A percentile compares a stretch with the other conserved stretches of the same genome.
Evolutionary conservation across 1,284 basidiomycete species (phyloP).

Genomic region (Irpex sp.): DNA sequence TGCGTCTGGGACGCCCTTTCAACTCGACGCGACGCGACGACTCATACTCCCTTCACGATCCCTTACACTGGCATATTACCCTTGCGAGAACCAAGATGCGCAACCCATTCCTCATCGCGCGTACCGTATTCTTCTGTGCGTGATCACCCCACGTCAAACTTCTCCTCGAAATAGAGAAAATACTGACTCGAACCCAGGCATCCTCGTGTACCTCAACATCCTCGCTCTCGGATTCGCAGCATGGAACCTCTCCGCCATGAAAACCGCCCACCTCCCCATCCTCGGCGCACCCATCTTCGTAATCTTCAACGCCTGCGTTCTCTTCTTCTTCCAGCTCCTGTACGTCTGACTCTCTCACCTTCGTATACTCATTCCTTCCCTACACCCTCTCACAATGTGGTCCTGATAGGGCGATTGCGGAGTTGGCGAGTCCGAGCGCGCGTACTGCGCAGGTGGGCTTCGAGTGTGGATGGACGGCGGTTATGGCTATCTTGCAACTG

Average conservation of each 20-base stretch:
- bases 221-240: slow-evolving; percentile 51
- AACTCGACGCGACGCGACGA: neutral
- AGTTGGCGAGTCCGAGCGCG: slow-evolving; percentile 32
- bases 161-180: neutral
- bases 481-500: slow-evolving; percentile 45
- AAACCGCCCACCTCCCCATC: slow-evolving; percentile 31
- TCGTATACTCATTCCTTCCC: too few relatives aligned
- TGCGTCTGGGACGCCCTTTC: slow-evolving; percentile 6
- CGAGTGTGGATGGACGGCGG: slow-evolving; percentile 52
- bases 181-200: slow-evolving; percentile 31
- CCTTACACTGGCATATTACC: slow-evolving; percentile 11
- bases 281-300: slow-evolving; percentile 48
- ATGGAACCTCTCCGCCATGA: slow-evolving; percentile 49
- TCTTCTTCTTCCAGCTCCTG: slow-evolving; percentile 43
- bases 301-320: slow-evolving; percentile 43
- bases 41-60: slow-evolving; percentile 8
- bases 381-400: neutral
- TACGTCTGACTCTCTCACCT: slow-evolving; percentile 21
- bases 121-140: slow-evolving; percentile 57
- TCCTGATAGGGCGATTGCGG: slow-evolving; percentile 34
- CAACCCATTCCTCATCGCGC: slow-evolving; percentile 47
- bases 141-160: neutral
- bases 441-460: slow-evolving; percentile 40
- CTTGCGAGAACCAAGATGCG: slow-evolving; percentile 21
- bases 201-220: slow-evolving; percentile 48